A percentile compares a stretch with the other conserved stretches of the same genome.
phyloP scores from a whole-genome alignment of 805 yeast species.

The Komagataella ulmi region DNA sequence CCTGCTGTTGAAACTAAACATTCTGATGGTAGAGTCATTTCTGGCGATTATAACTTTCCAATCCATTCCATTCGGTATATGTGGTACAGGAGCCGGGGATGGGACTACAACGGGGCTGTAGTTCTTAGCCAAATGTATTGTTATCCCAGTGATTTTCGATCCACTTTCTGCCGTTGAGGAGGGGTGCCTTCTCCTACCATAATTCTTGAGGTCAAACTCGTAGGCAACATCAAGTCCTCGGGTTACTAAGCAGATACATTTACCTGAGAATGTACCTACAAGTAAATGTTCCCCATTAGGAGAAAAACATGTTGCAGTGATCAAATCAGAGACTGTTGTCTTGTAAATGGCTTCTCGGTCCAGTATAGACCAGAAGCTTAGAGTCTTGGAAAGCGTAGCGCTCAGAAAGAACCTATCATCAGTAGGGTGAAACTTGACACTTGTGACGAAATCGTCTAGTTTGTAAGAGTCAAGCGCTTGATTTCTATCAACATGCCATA shows the following conservation, averaged over 20 bases:
- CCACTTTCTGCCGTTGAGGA: slow-evolving; percentile 15
- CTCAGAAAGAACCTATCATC: slow-evolving; percentile 82
- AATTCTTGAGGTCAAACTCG: slow-evolving; percentile 32
- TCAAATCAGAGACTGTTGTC: slow-evolving; percentile 46
- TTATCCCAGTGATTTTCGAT: slow-evolving; percentile 67
- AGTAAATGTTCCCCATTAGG: slow-evolving; percentile 48
- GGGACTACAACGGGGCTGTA: slow-evolving; percentile 5
- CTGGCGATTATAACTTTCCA: slow-evolving; percentile 45
- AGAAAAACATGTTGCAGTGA: slow-evolving; percentile 65
- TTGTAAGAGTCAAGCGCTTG: slow-evolving; percentile 49
- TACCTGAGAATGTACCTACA: slow-evolving; percentile 75
- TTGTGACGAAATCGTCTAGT: slow-evolving; percentile 76
- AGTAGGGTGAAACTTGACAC: slow-evolving; percentile 65
- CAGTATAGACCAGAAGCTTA: slow-evolving; percentile 76
- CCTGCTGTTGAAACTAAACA: slow-evolving; percentile 41
- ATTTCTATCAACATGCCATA: slow-evolving; percentile 74
- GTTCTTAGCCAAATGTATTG: slow-evolving; percentile 17
- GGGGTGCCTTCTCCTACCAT: slow-evolving; percentile 8
- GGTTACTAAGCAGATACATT: slow-evolving; percentile 46
- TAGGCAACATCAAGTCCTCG: slow-evolving; percentile 38
- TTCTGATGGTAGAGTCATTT: slow-evolving; percentile 68
- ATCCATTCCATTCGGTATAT: not conserved
- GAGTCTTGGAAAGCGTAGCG: slow-evolving; percentile 65
- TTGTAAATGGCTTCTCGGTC: slow-evolving; percentile 54
- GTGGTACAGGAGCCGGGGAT: not conserved